Percentiles rank a stretch among this genome's conserved stretches.
These are phyloP conservation scores for Fraxinus cuspidata DNA, from an alignment of 257 asterid genomes.

Conservation along the genomic window DNA sequence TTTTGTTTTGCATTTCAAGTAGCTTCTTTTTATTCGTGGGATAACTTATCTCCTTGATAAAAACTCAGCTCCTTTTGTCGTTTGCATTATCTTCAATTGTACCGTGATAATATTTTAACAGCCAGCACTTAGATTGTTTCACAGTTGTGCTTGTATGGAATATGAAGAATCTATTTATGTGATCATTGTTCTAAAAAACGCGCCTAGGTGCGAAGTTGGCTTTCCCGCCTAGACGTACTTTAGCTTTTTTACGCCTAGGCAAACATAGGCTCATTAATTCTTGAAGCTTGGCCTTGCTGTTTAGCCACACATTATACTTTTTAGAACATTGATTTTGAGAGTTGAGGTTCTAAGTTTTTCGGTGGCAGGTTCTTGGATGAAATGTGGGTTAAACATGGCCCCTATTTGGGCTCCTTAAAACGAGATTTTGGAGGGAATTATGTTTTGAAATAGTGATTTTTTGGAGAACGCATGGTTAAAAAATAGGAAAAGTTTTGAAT, in stretches of 20 bases:
- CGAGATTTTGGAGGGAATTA: no score
- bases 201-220: no score
- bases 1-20: not conserved
- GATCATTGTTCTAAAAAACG: no score
- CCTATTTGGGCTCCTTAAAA: no score
- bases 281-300: not conserved
- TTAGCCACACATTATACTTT: not conserved
- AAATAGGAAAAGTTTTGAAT: no score
- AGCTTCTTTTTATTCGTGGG: not conserved
- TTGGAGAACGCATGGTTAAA: no score
- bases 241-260: no score
- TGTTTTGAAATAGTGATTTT: no score
- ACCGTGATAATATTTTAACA: slow-evolving; percentile 3
- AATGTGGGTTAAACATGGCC: not conserved
- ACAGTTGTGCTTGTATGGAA: slow-evolving; percentile 11
- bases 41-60: not conserved
- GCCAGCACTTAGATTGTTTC: slow-evolving; percentile 20
- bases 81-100: slow-evolving; percentile 5
- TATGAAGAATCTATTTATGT: not conserved
- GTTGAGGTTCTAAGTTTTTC: slow-evolving; percentile 1
- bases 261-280: no score
- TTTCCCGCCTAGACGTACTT: no score
- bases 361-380: slow-evolving; percentile 16
- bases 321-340: not conserved
- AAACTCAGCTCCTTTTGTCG: slow-evolving; percentile 4